Conservation (phyloP, 1,139 yeast genomes). For the Entelexis paramagnoliae region DNA sequence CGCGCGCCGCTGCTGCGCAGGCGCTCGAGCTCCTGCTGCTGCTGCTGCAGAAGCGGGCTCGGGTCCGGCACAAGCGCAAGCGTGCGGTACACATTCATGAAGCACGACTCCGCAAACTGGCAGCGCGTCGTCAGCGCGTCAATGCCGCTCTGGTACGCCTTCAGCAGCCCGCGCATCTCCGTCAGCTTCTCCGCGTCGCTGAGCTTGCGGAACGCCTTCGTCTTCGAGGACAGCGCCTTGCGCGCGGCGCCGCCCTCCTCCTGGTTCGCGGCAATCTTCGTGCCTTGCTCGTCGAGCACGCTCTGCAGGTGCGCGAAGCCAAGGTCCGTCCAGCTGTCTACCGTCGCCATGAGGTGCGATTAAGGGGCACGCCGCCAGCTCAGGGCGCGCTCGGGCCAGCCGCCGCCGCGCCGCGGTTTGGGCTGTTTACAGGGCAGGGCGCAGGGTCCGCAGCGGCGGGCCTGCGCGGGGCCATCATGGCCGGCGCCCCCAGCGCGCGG, state of each 20-base stretch:
- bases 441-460: background rate
- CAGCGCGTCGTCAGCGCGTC: slow-evolving; percentile 71
- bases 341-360: slow-evolving; percentile 7
- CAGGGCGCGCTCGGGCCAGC: background rate
- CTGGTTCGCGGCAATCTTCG: slow-evolving; percentile 62
- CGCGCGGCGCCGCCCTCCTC: slow-evolving; percentile 55
- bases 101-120: slow-evolving; percentile 59
- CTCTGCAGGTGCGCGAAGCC: slow-evolving; percentile 48
- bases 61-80: slow-evolving; percentile 94
- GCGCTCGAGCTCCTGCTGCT: slow-evolving; percentile 34
- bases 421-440: background rate
- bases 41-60: slow-evolving; percentile 59
- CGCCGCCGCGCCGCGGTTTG: no score
- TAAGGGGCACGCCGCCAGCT: background rate
- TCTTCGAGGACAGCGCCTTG: slow-evolving; percentile 65
- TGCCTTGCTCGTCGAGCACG: slow-evolving; percentile 62
- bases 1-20: slow-evolving; percentile 16
- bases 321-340: slow-evolving; percentile 17
- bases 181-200: slow-evolving; percentile 53
- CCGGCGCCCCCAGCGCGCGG: no score
- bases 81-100: slow-evolving; percentile 62
- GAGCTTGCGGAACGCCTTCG: slow-evolving; percentile 71
- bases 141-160: slow-evolving; percentile 78
- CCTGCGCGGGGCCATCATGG: no score
- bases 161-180: slow-evolving; percentile 58